Evolutionary conservation across 306 rosid genomes (phyloP), one percentile per base, ranked within the genome.

Genomic region (Mucuna pruriens): DNA sequence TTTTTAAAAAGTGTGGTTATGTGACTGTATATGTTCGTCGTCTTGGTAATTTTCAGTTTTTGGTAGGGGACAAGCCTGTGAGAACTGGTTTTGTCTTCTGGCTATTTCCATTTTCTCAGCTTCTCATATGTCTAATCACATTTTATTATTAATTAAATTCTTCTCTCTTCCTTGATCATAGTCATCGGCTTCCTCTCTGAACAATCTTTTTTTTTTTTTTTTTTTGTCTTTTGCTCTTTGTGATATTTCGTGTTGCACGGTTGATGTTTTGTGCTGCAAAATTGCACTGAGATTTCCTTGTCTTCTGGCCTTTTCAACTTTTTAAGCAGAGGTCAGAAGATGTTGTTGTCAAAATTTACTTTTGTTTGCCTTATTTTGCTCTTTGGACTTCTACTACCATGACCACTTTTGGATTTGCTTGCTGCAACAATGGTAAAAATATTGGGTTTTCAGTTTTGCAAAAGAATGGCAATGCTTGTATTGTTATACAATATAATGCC

Each of bases 21-120:
- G 87, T 81, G 84, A 76, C 87, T 87, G 87, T 87, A 70, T 80
- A 81, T 82, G 75, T 83, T 83, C 93, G 74, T 69, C 85, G 48
- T 62, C 82, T 71, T 8, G 69, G 64, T 81, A 83, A 80, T 71
- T 87, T 86, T 90, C 86, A 82, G 66, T 77, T 85, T 86, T 74
- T 68, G 57, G 82, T 40, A 75, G 81, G 86, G 77, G 88, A 87
- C 90, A 91, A 46, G 69, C 75, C 84, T 75, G 63, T 54, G 79
- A 57, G 80, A 78, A 79, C 72, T 89, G 70, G 75, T 77, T 83
- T 86, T 90, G 84, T 85, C 92, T 90, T 51, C 85, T 90, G 95
- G 90, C 82, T 79, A 83, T 79, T 82, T 76, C 81, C 86, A 72
- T 83, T 83, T 81, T 69, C 84, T 77, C 75, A 86, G 82, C 63